Evolutionary conservation across 352 stramenopile species (phyloP).

Genomic region (Pilasporangium apinafurcum): DNA sequence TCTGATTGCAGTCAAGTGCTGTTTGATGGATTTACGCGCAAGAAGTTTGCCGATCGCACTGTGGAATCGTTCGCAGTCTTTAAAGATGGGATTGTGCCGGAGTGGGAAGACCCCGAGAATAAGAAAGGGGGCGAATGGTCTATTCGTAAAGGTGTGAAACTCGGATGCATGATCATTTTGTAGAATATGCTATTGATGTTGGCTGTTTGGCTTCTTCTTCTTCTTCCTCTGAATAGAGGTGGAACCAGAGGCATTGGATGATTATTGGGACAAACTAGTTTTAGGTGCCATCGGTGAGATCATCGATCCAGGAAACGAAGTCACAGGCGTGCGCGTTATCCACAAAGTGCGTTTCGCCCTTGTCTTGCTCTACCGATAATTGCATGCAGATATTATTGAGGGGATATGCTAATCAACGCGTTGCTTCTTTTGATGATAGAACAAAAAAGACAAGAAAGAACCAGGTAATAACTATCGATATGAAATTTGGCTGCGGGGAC

Average conservation of each 20-base stretch:
- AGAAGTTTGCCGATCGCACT: conserved; percentile 89
- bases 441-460: conserved; percentile 84
- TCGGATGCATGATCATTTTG: not conserved
- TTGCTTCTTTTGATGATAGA: conserved; percentile 40
- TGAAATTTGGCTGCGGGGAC: conserved; percentile 75
- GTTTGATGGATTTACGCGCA: conserved; percentile 79
- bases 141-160: conserved; percentile 69
- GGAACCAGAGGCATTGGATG: conserved; percentile 65
- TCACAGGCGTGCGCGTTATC: conserved; percentile 88
- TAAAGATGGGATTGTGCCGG: conserved; percentile 84
- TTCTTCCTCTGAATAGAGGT: conserved; percentile 38
- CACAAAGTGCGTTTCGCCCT: conserved; percentile 61
- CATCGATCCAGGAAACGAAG: conserved; percentile 80
- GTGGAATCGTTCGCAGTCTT: conserved; percentile 94
- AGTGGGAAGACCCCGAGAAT: conserved; percentile 90
- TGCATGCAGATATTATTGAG: not conserved
- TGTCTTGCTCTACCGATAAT: not conserved
- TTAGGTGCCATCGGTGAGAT: conserved; percentile 87
- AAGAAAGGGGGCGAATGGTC: conserved; percentile 85
- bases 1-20: conserved; percentile 51
- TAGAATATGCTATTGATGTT: conserved; percentile 1
- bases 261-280: conserved; percentile 88
- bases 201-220: not conserved
- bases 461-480: conserved; percentile 81
- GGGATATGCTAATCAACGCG: not conserved